Percentiles rank a stretch among this genome's conserved stretches.
These are phyloP conservation scores for Penicillium hesseltinei DNA, from an alignment of 2,329 filamentous ascomycete species.

Conservation along the genomic window DNA sequence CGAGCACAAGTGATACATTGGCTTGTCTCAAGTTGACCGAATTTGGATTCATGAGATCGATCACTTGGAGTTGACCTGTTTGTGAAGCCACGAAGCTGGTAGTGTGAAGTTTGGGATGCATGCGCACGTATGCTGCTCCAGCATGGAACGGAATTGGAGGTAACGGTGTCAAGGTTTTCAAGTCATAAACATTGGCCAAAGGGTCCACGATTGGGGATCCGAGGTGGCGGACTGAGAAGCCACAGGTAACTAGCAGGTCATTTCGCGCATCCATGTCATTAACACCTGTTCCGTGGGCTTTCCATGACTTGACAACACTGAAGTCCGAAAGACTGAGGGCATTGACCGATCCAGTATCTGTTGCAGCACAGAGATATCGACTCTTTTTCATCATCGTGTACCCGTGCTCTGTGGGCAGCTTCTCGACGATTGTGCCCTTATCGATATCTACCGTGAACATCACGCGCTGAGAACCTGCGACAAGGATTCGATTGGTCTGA, in stretches of 20 bases:
- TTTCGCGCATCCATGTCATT: constrained; percentile 97
- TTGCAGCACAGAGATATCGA: constrained; percentile 89
- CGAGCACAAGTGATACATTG: constrained; percentile 72
- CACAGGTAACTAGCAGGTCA: constrained; percentile 93
- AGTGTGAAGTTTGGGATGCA: constrained; percentile 94
- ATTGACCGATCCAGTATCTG: constrained; percentile 76
- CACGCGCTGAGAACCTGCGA: constrained; percentile 78
- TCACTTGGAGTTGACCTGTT: constrained; percentile 88
- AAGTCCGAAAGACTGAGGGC: constrained; percentile 79
- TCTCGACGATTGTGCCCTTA: constrained; percentile 70
- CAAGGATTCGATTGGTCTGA: constrained; percentile 78
- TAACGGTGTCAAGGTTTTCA: constrained; percentile 84
- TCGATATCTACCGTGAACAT: constrained; percentile 77
- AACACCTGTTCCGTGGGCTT: constrained; percentile 81
- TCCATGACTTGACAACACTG: constrained; percentile 79
- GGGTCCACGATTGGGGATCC: constrained; percentile 82
- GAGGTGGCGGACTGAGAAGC: constrained; percentile 80
- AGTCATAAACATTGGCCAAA: constrained; percentile 90
- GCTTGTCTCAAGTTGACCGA: constrained; percentile 81
- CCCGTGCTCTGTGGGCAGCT: constrained; percentile 69
- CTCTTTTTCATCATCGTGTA: constrained; percentile 90
- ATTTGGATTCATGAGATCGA: constrained; percentile 92
- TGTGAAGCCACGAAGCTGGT: constrained; percentile 93
- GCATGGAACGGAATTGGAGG: constrained; percentile 89
- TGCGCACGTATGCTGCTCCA: constrained; percentile 88